Conservation (phyloP, 768 basidiomycete species). For the Chalciporus piperatus region DNA sequence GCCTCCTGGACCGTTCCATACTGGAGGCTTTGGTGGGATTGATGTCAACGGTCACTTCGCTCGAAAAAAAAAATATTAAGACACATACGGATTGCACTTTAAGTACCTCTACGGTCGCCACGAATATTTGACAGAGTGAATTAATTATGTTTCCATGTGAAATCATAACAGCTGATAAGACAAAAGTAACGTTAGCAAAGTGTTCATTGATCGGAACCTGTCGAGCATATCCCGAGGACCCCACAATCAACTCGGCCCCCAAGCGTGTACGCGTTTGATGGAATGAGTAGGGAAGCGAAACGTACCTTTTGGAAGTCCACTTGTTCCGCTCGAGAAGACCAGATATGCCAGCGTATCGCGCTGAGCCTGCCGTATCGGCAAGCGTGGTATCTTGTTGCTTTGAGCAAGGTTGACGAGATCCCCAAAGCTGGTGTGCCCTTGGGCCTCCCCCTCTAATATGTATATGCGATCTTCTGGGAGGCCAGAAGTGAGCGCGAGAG, state of each 20-base stretch:
- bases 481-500: constrained; percentile 37
- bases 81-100: constrained; percentile 41
- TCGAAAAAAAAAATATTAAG: too few relatives aligned
- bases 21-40: constrained; percentile 33
- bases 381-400: constrained; percentile 35
- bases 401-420: constrained; percentile 43
- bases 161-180: constrained; percentile 60
- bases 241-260: neutral
- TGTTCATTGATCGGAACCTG: too few relatives aligned
- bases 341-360: constrained; percentile 64
- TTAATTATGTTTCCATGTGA: constrained; percentile 62
- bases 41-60: neutral
- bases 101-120: constrained; percentile 27
- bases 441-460: constrained; percentile 42
- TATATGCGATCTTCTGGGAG: constrained; percentile 44
- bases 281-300: neutral
- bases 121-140: constrained; percentile 39
- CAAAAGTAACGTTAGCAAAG: constrained; percentile 3
- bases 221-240: too few relatives aligned
- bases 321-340: constrained; percentile 77
- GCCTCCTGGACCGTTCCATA: constrained; percentile 41
- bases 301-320: constrained; percentile 69
- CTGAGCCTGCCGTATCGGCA: constrained; percentile 43
- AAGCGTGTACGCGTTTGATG: neutral
- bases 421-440: constrained; percentile 43